Conservation (phyloP, 2,329 filamentous ascomycete genomes). For the Phyllosticta citriasiana region DNA sequence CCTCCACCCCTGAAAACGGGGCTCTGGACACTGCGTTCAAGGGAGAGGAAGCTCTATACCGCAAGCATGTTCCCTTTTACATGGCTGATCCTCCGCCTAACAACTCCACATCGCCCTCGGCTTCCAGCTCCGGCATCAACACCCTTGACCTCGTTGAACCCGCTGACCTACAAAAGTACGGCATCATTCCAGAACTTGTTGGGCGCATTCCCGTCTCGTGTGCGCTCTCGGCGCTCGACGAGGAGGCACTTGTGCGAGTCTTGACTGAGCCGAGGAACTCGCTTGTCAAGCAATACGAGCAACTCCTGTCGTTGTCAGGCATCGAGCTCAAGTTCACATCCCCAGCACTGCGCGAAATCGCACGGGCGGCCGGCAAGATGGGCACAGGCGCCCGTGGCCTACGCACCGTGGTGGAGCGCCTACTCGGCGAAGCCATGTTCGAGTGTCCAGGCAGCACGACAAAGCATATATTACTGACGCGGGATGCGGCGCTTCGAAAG, state of each 20-base stretch:
- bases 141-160: slow-evolving; percentile 64
- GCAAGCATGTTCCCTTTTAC: slow-evolving; percentile 50
- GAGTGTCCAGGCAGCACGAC: slow-evolving; percentile 37
- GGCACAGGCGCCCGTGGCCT: slow-evolving; percentile 56
- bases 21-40: slow-evolving; percentile 49
- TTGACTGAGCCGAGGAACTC: slow-evolving; percentile 88
- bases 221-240: slow-evolving; percentile 66
- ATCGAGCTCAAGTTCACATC: slow-evolving; percentile 75
- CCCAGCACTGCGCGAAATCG: slow-evolving; percentile 70
- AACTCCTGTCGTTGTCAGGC: slow-evolving; percentile 71
- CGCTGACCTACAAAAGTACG: slow-evolving; percentile 70
- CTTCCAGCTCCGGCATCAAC: slow-evolving; percentile 36
- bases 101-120: slow-evolving; percentile 14
- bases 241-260: slow-evolving; percentile 65
- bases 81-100: slow-evolving; percentile 20
- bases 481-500: slow-evolving; percentile 35
- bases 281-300: slow-evolving; percentile 77
- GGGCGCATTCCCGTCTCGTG: slow-evolving; percentile 89
- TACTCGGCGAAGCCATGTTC: slow-evolving; percentile 38
- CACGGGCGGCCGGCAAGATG: slow-evolving; percentile 56
- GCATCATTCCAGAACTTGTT: slow-evolving; percentile 90
- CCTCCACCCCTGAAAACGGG: slow-evolving; percentile 38
- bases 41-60: slow-evolving; percentile 49
- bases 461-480: slow-evolving; percentile 37
- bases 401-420: slow-evolving; percentile 38